A percentile compares a stretch with the other conserved stretches of the same genome.
Conservation (phyloP, 257 asterid species). For the Henckelia pumila region DNA sequence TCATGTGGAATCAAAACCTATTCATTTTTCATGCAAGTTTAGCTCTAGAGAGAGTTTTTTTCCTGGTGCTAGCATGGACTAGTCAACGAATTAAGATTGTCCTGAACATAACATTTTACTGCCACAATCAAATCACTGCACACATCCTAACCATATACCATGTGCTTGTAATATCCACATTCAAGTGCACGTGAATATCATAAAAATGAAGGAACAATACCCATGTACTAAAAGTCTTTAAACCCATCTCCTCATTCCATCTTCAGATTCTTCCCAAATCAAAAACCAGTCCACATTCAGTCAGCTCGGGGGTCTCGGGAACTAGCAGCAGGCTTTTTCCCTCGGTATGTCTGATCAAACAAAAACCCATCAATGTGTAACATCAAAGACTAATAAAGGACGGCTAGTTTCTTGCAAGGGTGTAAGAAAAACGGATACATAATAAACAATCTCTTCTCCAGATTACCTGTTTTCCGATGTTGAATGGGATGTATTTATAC, state of each 20-base stretch:
- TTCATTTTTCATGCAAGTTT: too few species aligned
- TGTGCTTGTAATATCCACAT: not conserved
- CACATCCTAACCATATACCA: not conserved
- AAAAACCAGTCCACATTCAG: not conserved
- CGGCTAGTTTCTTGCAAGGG: not conserved
- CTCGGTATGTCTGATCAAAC: not conserved
- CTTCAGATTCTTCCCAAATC: not conserved
- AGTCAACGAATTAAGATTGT: too few species aligned
- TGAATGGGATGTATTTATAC: conserved; percentile 31
- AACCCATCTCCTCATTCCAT: not conserved
- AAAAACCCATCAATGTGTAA: not conserved
- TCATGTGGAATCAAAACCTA: too few species aligned
- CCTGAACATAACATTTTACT: not conserved
- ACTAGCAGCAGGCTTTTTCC: not conserved
- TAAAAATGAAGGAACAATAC: not conserved
- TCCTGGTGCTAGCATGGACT: too few species aligned
- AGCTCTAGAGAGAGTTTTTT: too few species aligned
- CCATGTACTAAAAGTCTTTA: not conserved
- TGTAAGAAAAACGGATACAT: too few species aligned
- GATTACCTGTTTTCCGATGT: not conserved
- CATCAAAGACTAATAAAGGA: not conserved
- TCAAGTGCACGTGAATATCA: not conserved
- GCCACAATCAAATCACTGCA: not conserved
- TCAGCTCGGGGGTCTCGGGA: not conserved
- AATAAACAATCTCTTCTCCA: not conserved